Evolutionary conservation across 2,329 filamentous ascomycete species (phyloP).

Genomic region (Aquanectria penicillioides): DNA sequence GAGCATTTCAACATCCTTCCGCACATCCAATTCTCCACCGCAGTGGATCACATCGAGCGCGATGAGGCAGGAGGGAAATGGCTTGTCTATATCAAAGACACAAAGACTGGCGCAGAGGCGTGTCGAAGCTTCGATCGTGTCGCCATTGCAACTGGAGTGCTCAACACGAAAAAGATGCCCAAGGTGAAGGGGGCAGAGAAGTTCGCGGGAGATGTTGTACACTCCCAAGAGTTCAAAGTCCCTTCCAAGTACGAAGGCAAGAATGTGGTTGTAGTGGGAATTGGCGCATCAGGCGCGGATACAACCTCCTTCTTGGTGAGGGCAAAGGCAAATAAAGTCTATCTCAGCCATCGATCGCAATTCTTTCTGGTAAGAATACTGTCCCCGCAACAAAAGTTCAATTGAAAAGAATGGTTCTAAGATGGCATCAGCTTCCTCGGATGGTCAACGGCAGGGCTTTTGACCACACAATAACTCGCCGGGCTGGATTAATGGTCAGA

Average conservation of each 20-base stretch:
- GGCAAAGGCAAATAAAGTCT: slow-evolving; percentile 49
- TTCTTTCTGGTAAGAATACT: slow-evolving; percentile 38
- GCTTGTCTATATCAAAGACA: slow-evolving; percentile 41
- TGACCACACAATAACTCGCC: slow-evolving; percentile 47
- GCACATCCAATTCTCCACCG: slow-evolving; percentile 41
- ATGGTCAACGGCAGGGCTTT: slow-evolving; percentile 46
- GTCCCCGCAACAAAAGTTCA: no score
- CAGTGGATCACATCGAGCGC: slow-evolving; percentile 39
- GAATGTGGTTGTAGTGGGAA: slow-evolving; percentile 57
- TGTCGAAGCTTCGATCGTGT: slow-evolving; percentile 48
- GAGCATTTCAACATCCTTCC: slow-evolving; percentile 43
- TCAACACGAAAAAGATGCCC: slow-evolving; percentile 47
- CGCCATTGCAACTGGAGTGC: slow-evolving; percentile 48
- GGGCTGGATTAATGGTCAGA: slow-evolving; percentile 36
- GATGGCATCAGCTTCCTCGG: slow-evolving; percentile 38
- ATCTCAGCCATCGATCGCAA: slow-evolving; percentile 53
- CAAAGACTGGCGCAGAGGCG: slow-evolving; percentile 30
- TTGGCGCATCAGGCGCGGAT: slow-evolving; percentile 50
- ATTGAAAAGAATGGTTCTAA: slow-evolving; percentile 8
- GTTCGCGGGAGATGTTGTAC: slow-evolving; percentile 52
- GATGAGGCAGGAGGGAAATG: slow-evolving; percentile 40
- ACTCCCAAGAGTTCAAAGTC: slow-evolving; percentile 51
- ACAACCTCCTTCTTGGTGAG: slow-evolving; percentile 44
- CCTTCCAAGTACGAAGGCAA: slow-evolving; percentile 49
- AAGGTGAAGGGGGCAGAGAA: slow-evolving; percentile 49